phyloP scores from a whole-genome alignment of 306 rosid species.

The Leucaena leucocephala region DNA sequence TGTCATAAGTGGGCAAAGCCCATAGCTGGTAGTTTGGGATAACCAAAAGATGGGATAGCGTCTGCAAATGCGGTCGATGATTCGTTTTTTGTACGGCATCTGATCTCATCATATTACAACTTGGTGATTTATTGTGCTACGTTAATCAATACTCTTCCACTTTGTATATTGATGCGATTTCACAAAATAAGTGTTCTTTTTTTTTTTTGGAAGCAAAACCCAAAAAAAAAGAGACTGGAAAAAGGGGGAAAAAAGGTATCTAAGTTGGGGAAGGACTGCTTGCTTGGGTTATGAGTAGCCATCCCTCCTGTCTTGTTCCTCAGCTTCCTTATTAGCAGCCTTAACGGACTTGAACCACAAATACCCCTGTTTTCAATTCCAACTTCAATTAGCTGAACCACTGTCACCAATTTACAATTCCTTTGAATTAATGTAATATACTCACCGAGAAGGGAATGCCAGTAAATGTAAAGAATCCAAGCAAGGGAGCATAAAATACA shows the following conservation, averaged over 20 bases:
- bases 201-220: background rate
- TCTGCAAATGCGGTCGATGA: background rate
- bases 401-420: no score
- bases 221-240: background rate
- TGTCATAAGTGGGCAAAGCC: background rate
- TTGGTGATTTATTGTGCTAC: background rate
- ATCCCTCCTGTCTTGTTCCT: constrained; percentile 93
- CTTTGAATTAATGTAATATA: no score
- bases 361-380: constrained; percentile 57
- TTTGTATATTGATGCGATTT: background rate
- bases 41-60: background rate
- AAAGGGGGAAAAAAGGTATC: background rate
- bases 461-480: constrained; percentile 83
- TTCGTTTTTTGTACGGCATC: background rate
- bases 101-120: background rate
- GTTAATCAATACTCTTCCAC: background rate
- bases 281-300: constrained; percentile 48
- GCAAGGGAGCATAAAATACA: constrained; percentile 83
- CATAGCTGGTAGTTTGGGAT: no score
- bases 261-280: background rate
- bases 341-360: constrained; percentile 91
- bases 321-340: constrained; percentile 94
- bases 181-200: no score
- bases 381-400: constrained; percentile 10
- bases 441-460: constrained; percentile 90